Base-by-base conservation (phyloP, 805 yeast genomes). In the Saturnispora galanensis region DNA sequence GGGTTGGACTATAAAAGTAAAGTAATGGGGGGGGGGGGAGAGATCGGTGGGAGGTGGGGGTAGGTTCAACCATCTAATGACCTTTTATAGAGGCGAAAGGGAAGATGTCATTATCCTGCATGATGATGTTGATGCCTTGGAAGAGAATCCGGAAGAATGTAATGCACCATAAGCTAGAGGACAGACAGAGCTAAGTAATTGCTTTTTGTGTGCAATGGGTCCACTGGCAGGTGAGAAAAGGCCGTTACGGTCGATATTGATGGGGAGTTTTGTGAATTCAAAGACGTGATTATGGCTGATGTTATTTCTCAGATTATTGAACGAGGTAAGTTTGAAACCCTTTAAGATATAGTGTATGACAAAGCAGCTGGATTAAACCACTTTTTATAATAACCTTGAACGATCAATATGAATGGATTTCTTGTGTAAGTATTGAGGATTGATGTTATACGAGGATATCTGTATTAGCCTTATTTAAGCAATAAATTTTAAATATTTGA, bases 201-300 rank as follows among this genome's bases (percentile, higher is more conserved):
- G 71, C 57, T 69, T 74, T 17, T 74, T 76, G 45, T 71, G 71
- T 48, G 68, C 67, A 18, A 82, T 38, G 95, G 95, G 30, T 65
- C 77, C 3, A 84, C 77, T 53, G 95, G 95, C 46, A 70, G 72
- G 8, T 58, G 83, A 21, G 84, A 81, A 42, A 79, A 76, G 54
- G 95, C 90, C 2, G 81, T 90, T 7, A 73, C 76, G 45, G 65
- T 68, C 15, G 83, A 79, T 48, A 58, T 86, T 34, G 71, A 70
- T 41, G 73, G 73, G 50, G 93, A 85, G 56, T 86, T 87, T 52
- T 90, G 88, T 28, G 66, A 73, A 21, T 64, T 70, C 40, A 67
- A 65, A 35, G 55, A 60, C 3, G 85, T 81, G 44, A 80, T 75
- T 3, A 17, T 3, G 26, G 57, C 53, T 33, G 59, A 48, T 3